Evolutionary conservation across 441 rosid genomes (phyloP).

Genomic region (Erodium texanum): DNA sequence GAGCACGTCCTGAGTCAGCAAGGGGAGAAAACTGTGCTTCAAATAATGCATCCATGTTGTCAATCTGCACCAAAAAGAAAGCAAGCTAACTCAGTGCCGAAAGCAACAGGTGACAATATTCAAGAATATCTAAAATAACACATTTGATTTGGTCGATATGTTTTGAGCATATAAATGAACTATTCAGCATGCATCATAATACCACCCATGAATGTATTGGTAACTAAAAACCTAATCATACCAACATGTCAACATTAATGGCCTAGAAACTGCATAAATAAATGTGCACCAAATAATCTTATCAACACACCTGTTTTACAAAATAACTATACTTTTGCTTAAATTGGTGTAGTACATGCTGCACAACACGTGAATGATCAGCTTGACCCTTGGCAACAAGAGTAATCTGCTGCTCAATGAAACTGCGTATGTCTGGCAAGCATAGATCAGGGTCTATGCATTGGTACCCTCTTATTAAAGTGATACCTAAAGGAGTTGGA

Average conservation of each 20-base stretch:
- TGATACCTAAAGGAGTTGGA: constrained; percentile 83
- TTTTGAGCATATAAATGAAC: no score
- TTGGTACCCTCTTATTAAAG: constrained; percentile 81
- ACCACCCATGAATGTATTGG: no score
- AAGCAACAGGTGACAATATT: not conserved
- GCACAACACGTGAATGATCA: constrained; percentile 61
- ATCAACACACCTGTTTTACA: constrained; percentile 57
- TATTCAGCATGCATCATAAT: not conserved
- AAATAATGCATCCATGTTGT: constrained; percentile 81
- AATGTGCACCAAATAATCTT: constrained; percentile 6
- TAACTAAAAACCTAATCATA: no score
- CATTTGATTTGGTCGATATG: not conserved
- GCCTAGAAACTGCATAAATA: no score
- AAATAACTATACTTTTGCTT: constrained; percentile 62
- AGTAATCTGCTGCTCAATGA: constrained; percentile 91
- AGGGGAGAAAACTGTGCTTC: constrained; percentile 89
- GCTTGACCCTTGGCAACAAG: constrained; percentile 87
- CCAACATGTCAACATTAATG: no score
- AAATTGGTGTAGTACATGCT: constrained; percentile 77
- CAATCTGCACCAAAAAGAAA: constrained; percentile 42
- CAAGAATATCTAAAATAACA: not conserved
- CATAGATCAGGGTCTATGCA: constrained; percentile 92
- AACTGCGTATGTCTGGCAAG: constrained; percentile 89
- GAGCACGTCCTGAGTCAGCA: constrained; percentile 68
- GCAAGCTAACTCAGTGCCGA: not conserved